These are phyloP conservation scores for Oropetium thomaeum DNA, from an alignment of 176 grass and related monocot species.

Conservation along the genomic window DNA sequence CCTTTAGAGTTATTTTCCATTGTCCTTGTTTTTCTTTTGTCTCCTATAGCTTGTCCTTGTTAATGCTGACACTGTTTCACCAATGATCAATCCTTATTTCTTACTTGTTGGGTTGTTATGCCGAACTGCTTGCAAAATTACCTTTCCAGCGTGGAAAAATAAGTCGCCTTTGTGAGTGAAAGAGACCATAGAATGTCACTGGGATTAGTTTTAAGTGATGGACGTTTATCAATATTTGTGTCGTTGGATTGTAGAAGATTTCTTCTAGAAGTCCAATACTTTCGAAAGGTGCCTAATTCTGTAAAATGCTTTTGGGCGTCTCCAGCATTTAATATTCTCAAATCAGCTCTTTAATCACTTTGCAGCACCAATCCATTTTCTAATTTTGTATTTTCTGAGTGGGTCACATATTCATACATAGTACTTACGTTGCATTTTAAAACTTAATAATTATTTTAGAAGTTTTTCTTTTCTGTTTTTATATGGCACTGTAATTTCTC, in stretches of 20 bases:
- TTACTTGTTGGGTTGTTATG: constrained; percentile 11
- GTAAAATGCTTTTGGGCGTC: not conserved
- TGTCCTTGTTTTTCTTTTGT: not conserved
- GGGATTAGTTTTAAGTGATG: constrained; percentile 2
- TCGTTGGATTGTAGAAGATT: constrained; percentile 6
- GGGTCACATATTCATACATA: not conserved
- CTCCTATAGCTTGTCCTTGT: constrained; percentile 6
- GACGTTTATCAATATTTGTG: not conserved
- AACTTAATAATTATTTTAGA: not conserved
- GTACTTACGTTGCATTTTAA: not conserved
- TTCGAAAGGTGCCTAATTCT: constrained; percentile 4
- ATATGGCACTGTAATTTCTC: not conserved
- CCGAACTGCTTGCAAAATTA: constrained; percentile 3
- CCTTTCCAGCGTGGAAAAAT: constrained; percentile 22
- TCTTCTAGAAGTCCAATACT: not conserved
- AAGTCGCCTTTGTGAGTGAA: not conserved
- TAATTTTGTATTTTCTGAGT: not conserved
- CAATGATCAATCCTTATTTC: constrained; percentile 11
- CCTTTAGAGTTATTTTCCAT: constrained; percentile 3
- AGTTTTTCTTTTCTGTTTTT: not conserved
- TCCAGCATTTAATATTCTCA: not conserved
- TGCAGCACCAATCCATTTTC: not conserved
- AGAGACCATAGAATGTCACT: not conserved
- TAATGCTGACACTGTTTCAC: constrained; percentile 13
- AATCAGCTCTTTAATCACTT: not conserved